Evolutionary conservation across 2,329 filamentous ascomycete species (phyloP).

Genomic region (Trichoderma sp.): DNA sequence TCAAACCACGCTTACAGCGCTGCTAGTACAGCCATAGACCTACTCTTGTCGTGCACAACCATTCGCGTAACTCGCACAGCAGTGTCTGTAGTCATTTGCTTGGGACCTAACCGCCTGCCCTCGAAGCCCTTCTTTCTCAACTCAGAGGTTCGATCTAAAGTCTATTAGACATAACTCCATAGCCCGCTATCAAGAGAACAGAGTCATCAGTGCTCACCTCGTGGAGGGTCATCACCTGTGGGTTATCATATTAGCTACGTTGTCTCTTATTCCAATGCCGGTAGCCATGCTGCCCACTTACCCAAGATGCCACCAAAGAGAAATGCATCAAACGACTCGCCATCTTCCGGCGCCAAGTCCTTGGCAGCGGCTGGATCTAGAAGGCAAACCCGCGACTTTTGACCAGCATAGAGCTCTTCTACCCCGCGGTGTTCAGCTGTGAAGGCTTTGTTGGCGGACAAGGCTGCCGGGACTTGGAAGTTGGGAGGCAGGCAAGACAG

Average conservation of each 20-base stretch:
- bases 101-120: conserved; percentile 82
- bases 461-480: conserved; percentile 65
- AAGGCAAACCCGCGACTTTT: conserved; percentile 80
- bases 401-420: conserved; percentile 75
- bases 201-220: conserved; percentile 62
- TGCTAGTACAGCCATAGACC: conserved; percentile 34
- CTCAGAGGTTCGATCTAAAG: conserved; percentile 90
- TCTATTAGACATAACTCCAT: background rate
- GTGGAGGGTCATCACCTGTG: conserved; percentile 86
- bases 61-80: conserved; percentile 91
- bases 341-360: conserved; percentile 84
- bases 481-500: conserved; percentile 77
- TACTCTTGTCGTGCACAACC: conserved; percentile 82
- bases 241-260: conserved; percentile 32
- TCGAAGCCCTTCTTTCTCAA: conserved; percentile 90
- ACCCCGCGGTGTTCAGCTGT: conserved; percentile 76
- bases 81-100: conserved; percentile 98
- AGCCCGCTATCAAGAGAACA: background rate
- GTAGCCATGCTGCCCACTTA: conserved; percentile 47
- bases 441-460: conserved; percentile 64
- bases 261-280: background rate
- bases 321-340: conserved; percentile 82
- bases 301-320: conserved; percentile 95
- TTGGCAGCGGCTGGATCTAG: conserved; percentile 82
- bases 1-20: background rate